These are phyloP conservation scores for Turnera subulata DNA, from an alignment of 345 rosid species.

Conservation along the genomic window DNA sequence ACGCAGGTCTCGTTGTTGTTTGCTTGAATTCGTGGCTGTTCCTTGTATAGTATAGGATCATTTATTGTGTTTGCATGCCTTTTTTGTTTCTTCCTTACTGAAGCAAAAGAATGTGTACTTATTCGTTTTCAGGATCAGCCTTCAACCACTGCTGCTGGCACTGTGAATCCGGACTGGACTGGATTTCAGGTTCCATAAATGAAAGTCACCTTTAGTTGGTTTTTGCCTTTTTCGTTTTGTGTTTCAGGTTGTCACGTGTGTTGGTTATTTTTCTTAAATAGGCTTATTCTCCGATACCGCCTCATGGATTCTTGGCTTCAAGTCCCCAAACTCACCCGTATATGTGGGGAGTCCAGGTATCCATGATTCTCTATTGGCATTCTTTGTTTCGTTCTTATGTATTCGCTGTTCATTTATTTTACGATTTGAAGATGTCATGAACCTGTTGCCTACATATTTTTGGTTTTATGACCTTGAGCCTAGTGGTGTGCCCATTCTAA, in stretches of 20 bases:
- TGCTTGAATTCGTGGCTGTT: constrained; percentile 5
- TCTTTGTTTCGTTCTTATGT: background rate
- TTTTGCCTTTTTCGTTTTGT: constrained; percentile 7
- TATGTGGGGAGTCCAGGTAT: constrained; percentile 99
- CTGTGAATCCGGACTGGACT: constrained; percentile 87
- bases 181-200: constrained; percentile 76
- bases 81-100: background rate
- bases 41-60: constrained; percentile 10
- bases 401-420: no score
- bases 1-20: constrained; percentile 49
- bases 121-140: constrained; percentile 61
- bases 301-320: constrained; percentile 92
- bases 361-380: background rate
- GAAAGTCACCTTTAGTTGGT: constrained; percentile 1
- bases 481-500: no score
- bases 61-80: background rate
- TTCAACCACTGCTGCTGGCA: constrained; percentile 46
- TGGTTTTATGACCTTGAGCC: no score
- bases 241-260: constrained; percentile 14
- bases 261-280: constrained; percentile 30
- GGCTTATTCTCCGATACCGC: constrained; percentile 92
- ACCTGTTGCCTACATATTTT: no score
- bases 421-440: no score
- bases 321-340: constrained; percentile 98
- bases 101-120: background rate